Percentiles rank a stretch among this genome's conserved stretches.
Conservation (phyloP, 768 basidiomycete genomes). For the Candolleomyces efflorescens region DNA sequence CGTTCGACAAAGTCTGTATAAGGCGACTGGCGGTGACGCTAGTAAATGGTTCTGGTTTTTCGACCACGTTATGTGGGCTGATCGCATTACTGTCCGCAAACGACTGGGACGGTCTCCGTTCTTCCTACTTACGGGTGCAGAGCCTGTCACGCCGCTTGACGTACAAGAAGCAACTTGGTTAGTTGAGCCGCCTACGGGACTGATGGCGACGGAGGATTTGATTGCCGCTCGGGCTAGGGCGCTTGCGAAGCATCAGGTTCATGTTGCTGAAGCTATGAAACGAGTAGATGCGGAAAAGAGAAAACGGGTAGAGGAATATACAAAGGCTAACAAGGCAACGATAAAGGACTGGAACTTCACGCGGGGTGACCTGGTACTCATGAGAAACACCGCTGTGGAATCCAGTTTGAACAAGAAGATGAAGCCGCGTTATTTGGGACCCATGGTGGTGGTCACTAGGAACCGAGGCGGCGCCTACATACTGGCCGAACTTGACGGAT, state of each 20-base stretch:
- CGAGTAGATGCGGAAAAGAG: neutral
- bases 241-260: neutral
- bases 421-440: constrained; percentile 21
- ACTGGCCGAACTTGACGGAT: constrained; percentile 20
- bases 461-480: constrained; percentile 14
- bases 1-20: constrained; percentile 25
- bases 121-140: neutral
- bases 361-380: neutral
- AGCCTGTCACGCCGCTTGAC: neutral
- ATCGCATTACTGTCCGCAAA: too few species aligned
- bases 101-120: neutral
- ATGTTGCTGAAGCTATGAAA: neutral
- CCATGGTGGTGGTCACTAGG: constrained; percentile 17
- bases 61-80: too few species aligned
- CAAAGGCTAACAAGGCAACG: neutral
- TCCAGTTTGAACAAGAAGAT: constrained; percentile 14
- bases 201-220: neutral
- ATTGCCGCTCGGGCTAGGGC: neutral
- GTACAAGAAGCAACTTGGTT: neutral
- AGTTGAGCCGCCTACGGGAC: neutral
- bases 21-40: constrained; percentile 23
- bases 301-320: neutral
- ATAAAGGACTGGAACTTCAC: neutral
- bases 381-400: constrained; percentile 19
- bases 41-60: constrained; percentile 23